phyloP scores from a whole-genome alignment of 805 yeast species.

The Pichia californica region DNA sequence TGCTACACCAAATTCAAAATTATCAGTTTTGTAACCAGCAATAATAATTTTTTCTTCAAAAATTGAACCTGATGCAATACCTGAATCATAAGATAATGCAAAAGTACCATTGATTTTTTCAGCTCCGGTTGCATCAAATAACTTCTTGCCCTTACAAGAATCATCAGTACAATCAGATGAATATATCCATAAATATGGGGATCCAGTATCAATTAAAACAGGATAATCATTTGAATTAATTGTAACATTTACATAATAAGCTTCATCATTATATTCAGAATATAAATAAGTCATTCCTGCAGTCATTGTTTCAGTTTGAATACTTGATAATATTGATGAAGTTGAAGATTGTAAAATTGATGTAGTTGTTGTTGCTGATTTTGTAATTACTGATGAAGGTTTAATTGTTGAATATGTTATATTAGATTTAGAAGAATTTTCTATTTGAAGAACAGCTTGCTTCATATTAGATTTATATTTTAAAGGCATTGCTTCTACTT shows the following conservation, averaged over 20 bases:
- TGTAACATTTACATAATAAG: constrained; percentile 36
- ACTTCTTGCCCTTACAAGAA: constrained; percentile 34
- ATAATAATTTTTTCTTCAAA: constrained; percentile 32
- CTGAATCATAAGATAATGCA: constrained; percentile 46
- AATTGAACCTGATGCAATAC: constrained; percentile 44
- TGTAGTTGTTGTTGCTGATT: neutral
- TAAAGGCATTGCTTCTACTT: neutral
- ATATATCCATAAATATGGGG: constrained; percentile 59
- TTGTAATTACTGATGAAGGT: too few species aligned
- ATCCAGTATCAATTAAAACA: constrained; percentile 58
- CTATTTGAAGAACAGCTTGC: neutral
- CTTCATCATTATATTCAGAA: constrained; percentile 23
- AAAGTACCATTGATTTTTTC: constrained; percentile 29
- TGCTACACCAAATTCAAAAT: constrained; percentile 51
- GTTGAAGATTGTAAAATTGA: neutral
- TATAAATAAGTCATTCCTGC: constrained; percentile 26
- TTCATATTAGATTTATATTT: neutral
- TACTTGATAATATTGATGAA: constrained; percentile 4
- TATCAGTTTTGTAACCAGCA: constrained; percentile 31
- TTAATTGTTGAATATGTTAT: too few species aligned
- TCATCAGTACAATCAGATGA: constrained; percentile 41
- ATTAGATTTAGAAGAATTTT: too few species aligned
- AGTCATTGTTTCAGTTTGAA: constrained; percentile 12
- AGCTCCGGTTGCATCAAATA: constrained; percentile 24
- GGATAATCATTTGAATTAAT: constrained; percentile 39